Evolutionary conservation across 2,329 filamentous ascomycete species (phyloP), one percentile per base, ranked within the genome.

Genomic region (Stagonosporopsis vannaccii): DNA sequence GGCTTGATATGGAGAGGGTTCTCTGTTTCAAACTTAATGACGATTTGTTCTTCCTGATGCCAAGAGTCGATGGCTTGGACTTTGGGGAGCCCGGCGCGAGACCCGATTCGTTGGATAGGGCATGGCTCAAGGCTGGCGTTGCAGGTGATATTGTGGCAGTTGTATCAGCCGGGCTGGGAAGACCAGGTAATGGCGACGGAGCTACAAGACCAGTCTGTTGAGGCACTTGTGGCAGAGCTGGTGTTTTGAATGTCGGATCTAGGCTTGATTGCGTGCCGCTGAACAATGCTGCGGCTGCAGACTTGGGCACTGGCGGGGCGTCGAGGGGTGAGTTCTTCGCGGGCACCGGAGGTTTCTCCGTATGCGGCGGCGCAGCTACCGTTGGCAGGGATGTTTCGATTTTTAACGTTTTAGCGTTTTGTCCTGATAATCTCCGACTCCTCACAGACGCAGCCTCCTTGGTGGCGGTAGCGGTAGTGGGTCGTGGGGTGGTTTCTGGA

Each of bases 371-470:
- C 25, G 70, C 60, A 43, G 66, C 63, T 25, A 74, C 68, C 11
- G 75, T 75, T 46, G 73, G 77, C 44, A 77, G 62, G 11, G 75
- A 78, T 11, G 92, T 97, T 75, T 97, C 91, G 52, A 98, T 97
- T 77, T 92, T 96, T 46, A 98, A 80, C 68, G 93, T 90, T 72
- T 90, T 93, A 13, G 85, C 80, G 66, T 91, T 91, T 66, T 91
- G 88, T 7, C 90, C 90, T 3, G 93, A 97, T 28, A 96, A 79
- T 59, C 93, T 85, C 58, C 93, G 85, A 65, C 84, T 91, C 49
- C 91, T 85, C 47, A 96, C 90, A 36, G 87, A 72, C 35, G 70
- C 58, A 8, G 65, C 59, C 9, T 74, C 70, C 49, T 72, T 74
- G 15, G 59, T 59, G 20, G 61, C 59, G 30, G 56, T 63, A 23